Evolutionary conservation across 2,329 filamentous ascomycete genomes (phyloP), one percentile per base, ranked within the genome.

Genomic region (Lecanicillium sp.): DNA sequence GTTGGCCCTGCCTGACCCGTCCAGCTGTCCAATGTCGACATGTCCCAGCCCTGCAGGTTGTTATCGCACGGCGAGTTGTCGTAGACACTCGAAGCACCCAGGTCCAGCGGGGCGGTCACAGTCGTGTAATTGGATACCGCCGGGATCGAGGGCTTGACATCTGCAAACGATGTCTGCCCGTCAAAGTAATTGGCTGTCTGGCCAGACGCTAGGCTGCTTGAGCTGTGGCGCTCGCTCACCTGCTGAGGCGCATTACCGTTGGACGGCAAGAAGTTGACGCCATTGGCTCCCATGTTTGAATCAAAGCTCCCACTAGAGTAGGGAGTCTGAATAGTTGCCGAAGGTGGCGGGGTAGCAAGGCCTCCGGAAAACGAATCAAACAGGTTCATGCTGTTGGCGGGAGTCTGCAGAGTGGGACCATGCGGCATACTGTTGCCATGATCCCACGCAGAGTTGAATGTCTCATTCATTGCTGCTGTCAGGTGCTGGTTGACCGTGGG

Each of bases 321-420:
- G 0, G 65, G 63, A 28, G 62, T 61, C 17, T 69, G 64, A 12
- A 78, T 55, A 2, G 65, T 65, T 2, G 71, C 73, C 3, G 68
- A 72, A 4, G 71, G 73, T 4, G 74, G 74, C 17, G 75, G 74
- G 5, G 75, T 78, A 19, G 67, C 67, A 14, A 78, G 67, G 3
- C 71, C 73, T 42, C 67, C 64, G 15, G 65, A 58, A 44, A 70
- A 73, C n/a, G 62, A 61, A 45, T 75, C 70, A 16, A 75, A 62
- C 18, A 75, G 53, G 27, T 58, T 60, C 25, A 64, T 49, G 16
- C 54, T 49, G 31, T 51, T 59, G 41, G 51, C 59, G 19, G 60
- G 51, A 25, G 56, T 49, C 38, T 57, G 55, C 33, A 57, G 50
- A 17, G 55, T 53, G 16, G 56, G 53, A 4, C 62, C 53, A 37